These are phyloP conservation scores for Suillus placidus DNA, from an alignment of 768 basidiomycete species.

Conservation along the genomic window DNA sequence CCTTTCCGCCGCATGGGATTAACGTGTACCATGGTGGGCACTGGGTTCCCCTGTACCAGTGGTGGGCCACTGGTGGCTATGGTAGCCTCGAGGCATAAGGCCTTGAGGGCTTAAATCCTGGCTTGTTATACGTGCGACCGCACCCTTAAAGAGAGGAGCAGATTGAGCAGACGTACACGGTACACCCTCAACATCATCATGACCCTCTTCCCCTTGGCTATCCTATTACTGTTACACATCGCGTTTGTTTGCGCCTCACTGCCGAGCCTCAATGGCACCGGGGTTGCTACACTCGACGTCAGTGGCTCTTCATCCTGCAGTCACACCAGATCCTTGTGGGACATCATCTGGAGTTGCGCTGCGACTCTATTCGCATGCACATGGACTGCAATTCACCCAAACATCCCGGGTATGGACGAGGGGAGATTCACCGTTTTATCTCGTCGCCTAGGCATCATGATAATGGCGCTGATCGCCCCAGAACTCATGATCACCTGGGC, in stretches of 20 bases:
- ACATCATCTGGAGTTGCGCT: conserved; percentile 33
- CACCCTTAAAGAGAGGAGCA: neutral
- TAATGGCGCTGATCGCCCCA: conserved; percentile 29
- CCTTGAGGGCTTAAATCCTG: no score
- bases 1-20: no score
- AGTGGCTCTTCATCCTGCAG: neutral
- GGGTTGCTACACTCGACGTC: neutral
- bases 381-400: conserved; percentile 36
- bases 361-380: conserved; percentile 33
- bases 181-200: neutral
- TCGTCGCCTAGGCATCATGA: conserved; percentile 21
- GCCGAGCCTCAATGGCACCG: neutral
- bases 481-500: conserved; percentile 35
- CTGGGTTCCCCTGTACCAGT: no score
- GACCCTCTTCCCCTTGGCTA: neutral
- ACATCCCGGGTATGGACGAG: conserved; percentile 27
- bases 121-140: neutral
- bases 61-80: no score
- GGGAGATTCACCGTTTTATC: neutral
- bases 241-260: neutral
- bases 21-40: no score
- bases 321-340: conserved; percentile 32
- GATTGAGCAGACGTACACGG: neutral
- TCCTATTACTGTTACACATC: neutral
- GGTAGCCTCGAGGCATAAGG: no score